These are phyloP conservation scores for Solanum ossicruentum DNA, from an alignment of 257 asterid species.

Conservation along the genomic window DNA sequence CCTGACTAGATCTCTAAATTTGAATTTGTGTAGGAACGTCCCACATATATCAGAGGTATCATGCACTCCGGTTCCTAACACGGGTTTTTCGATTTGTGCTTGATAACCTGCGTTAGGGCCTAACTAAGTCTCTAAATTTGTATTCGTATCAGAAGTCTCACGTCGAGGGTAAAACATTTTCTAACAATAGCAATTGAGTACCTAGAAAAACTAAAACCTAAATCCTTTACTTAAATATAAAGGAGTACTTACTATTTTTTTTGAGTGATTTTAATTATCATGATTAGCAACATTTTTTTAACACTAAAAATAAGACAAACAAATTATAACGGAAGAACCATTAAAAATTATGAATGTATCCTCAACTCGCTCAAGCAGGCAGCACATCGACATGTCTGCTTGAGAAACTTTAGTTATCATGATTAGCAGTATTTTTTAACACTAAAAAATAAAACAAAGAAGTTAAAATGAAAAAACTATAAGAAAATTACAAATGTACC, in stretches of 20 bases:
- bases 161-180: not conserved
- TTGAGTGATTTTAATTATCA: no score
- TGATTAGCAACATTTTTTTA: no score
- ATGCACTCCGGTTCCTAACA: not conserved
- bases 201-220: fast-evolving
- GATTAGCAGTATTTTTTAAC: no score
- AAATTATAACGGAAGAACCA: no score
- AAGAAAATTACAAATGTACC: no score
- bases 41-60: not conserved
- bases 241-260: not conserved
- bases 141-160: not conserved
- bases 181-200: not conserved
- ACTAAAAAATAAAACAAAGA: no score
- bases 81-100: not conserved
- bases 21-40: not conserved
- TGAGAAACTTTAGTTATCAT: no score
- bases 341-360: no score
- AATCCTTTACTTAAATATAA: not conserved
- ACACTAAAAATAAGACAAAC: no score
- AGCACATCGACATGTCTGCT: no score
- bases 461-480: no score
- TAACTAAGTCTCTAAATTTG: not conserved
- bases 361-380: no score
- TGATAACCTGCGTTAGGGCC: not conserved
- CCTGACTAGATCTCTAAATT: not conserved